These are phyloP conservation scores for Blastobotrys mokoenaii DNA, from an alignment of 805 yeast species.

Conservation along the genomic window DNA sequence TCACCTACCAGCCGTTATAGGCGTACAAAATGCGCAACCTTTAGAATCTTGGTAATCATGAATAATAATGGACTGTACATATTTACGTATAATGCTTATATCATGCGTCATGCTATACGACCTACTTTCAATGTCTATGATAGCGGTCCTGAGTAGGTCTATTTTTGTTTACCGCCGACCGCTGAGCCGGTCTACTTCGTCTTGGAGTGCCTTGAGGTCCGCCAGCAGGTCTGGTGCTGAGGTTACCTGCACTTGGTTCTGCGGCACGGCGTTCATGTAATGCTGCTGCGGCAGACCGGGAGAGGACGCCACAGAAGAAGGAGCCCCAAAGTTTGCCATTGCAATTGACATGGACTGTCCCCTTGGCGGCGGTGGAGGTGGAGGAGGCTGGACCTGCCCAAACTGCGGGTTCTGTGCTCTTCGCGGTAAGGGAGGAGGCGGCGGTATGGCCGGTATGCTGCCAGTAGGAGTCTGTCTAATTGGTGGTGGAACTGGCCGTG, in stretches of 20 bases:
- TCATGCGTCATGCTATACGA: too few species aligned
- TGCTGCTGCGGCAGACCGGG: conserved; percentile 2
- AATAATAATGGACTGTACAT: too few species aligned
- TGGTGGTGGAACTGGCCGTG: conserved; percentile 7
- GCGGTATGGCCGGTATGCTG: conserved; percentile 2
- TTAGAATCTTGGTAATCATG: too few species aligned
- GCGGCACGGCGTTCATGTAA: neutral
- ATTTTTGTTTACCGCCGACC: neutral
- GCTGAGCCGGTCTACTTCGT: conserved; percentile 53
- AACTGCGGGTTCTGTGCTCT: neutral
- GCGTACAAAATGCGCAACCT: too few species aligned
- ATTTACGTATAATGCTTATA: neutral
- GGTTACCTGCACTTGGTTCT: conserved; percentile 8
- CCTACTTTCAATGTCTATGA: neutral
- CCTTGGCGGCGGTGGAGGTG: conserved; percentile 1
- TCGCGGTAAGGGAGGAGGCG: neutral
- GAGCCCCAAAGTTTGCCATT: neutral
- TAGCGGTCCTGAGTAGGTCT: neutral
- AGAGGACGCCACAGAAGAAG: conserved; percentile 2
- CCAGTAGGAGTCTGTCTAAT: neutral
- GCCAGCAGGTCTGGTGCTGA: conserved; percentile 44
- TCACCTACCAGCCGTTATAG: too few species aligned
- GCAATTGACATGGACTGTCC: neutral
- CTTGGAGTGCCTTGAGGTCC: conserved; percentile 58
- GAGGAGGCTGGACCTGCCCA: conserved; percentile 4